Evolutionary conservation across 495 filamentous ascomycete species (phyloP).

Genomic region (Xylaria curta): DNA sequence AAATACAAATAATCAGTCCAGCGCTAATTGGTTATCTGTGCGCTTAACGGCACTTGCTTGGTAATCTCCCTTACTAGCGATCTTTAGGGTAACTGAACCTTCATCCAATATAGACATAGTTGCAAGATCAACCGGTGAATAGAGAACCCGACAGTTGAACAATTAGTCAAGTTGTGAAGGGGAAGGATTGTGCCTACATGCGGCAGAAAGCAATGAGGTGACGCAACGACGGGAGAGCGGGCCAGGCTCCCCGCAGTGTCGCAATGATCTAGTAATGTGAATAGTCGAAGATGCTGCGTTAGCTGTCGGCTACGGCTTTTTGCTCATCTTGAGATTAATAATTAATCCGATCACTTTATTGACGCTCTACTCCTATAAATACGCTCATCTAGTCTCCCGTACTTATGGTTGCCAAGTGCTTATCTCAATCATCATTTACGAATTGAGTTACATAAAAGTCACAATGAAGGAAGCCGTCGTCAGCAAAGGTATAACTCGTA

Average conservation of each 20-base stretch:
- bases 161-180: neutral
- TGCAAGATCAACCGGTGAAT: neutral
- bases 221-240: neutral
- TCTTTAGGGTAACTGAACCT: neutral
- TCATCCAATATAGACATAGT: neutral
- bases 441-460: neutral
- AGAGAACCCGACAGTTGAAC: neutral
- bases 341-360: neutral
- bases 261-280: neutral
- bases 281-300: neutral
- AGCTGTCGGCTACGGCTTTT: neutral
- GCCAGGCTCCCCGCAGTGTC: neutral
- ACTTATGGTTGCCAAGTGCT: neutral
- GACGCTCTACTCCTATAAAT: neutral
- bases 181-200: neutral
- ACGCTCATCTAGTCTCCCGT: neutral
- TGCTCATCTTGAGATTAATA: neutral
- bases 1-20: neutral
- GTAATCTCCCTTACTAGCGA: neutral
- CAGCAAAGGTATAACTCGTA: slow-evolving; percentile 40
- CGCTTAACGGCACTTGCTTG: neutral
- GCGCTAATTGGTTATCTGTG: neutral
- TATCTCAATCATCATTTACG: neutral
- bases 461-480: slow-evolving; percentile 73
- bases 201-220: slow-evolving; percentile 1